Evolutionary conservation across 441 rosid species (phyloP).

Genomic region (Erysimum pusillum): DNA sequence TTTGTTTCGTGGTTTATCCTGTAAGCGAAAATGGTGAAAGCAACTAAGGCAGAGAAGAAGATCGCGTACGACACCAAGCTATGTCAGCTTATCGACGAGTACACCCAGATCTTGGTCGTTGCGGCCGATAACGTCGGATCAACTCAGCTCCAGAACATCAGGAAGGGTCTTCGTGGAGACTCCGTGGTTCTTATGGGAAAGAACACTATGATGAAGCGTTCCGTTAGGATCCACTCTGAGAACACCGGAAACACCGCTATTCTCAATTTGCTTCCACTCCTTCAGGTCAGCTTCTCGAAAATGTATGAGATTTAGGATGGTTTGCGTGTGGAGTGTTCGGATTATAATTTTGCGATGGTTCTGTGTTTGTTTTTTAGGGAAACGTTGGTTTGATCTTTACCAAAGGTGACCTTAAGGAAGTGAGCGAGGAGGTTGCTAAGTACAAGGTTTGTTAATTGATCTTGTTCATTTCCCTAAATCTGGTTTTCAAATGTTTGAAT

Average conservation of each 20-base stretch:
- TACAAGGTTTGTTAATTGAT: slow-evolving; percentile 47
- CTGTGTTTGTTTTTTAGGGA: slow-evolving; percentile 33
- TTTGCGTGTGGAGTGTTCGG: background rate
- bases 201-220: slow-evolving; percentile 98
- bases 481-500: background rate
- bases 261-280: slow-evolving; percentile 84
- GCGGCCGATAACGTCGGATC: slow-evolving; percentile 98
- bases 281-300: slow-evolving; percentile 61
- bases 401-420: slow-evolving; percentile 56
- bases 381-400: slow-evolving; percentile 55
- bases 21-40: slow-evolving; percentile 60
- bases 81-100: slow-evolving; percentile 84
- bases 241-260: slow-evolving; percentile 70
- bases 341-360: slow-evolving; percentile 24
- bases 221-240: slow-evolving; percentile 87
- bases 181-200: slow-evolving; percentile 95
- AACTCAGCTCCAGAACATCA: slow-evolving; percentile 89
- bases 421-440: slow-evolving; percentile 52
- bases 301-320: background rate
- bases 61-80: slow-evolving; percentile 82
- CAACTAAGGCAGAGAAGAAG: slow-evolving; percentile 89
- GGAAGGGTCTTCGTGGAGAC: slow-evolving; percentile 91
- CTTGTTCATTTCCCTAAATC: background rate
- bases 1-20: slow-evolving; percentile 5
- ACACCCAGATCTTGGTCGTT: slow-evolving; percentile 78